Evolutionary conservation across 441 rosid species (phyloP).

Genomic region (Mallotus japonicus): DNA sequence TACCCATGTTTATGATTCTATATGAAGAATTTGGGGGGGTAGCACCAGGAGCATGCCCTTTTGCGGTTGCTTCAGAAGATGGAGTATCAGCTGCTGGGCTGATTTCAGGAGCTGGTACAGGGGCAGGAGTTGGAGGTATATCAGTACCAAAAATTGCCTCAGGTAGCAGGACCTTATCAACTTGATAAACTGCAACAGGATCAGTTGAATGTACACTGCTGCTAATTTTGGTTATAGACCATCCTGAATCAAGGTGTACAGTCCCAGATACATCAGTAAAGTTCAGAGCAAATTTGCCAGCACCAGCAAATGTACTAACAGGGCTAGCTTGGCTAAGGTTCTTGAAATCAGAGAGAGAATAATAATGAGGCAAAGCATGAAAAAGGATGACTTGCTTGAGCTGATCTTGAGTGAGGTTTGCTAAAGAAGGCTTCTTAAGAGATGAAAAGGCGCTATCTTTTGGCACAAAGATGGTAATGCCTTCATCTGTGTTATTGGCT

Average conservation of each 20-base stretch:
- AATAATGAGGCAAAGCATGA: slow-evolving; percentile 77
- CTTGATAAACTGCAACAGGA: slow-evolving; percentile 82
- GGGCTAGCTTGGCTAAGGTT: slow-evolving; percentile 68
- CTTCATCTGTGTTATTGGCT: slow-evolving; percentile 86
- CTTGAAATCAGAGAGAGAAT: slow-evolving; percentile 71
- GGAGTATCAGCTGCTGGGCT: slow-evolving; percentile 70
- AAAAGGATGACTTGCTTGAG: slow-evolving; percentile 72
- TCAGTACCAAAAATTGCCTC: slow-evolving; percentile 89
- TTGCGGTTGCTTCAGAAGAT: slow-evolving; percentile 33
- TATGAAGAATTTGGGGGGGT: slow-evolving; percentile 42
- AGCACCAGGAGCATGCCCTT: slow-evolving; percentile 28
- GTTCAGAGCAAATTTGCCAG: slow-evolving; percentile 54
- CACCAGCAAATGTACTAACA: slow-evolving; percentile 65
- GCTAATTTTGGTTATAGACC: slow-evolving; percentile 75
- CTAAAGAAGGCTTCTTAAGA: slow-evolving; percentile 59
- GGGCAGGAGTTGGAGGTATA: slow-evolving; percentile 87
- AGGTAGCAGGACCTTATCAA: slow-evolving; percentile 72
- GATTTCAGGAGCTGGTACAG: slow-evolving; percentile 67
- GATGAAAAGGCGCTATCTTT: slow-evolving; percentile 70
- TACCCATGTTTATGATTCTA: slow-evolving; percentile 31
- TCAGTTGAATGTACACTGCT: slow-evolving; percentile 77
- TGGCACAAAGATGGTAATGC: slow-evolving; percentile 84
- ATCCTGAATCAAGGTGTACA: slow-evolving; percentile 60
- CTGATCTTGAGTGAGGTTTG: slow-evolving; percentile 71
- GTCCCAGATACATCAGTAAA: slow-evolving; percentile 76